These are phyloP conservation scores for Diaporthe caulivora DNA, from an alignment of 2,329 filamentous ascomycete species.

Conservation along the genomic window DNA sequence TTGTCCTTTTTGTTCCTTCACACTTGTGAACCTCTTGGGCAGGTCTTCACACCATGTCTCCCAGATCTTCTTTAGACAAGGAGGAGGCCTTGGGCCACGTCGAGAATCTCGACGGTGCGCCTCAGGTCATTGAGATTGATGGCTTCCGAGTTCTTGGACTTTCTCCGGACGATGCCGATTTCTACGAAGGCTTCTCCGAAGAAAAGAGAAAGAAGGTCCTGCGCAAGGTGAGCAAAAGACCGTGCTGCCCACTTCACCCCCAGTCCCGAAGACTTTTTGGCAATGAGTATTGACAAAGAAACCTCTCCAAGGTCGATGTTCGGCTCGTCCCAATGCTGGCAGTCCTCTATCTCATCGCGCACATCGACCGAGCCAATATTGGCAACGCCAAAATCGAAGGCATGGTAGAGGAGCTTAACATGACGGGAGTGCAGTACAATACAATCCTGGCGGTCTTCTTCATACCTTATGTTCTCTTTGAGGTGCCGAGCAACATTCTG, in stretches of 20 bases:
- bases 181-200: constrained; percentile 46
- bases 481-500: constrained; percentile 70
- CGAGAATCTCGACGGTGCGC: constrained; percentile 35
- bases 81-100: constrained; percentile 30
- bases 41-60: constrained; percentile 5
- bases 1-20: not conserved
- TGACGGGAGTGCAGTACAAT: constrained; percentile 43
- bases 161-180: constrained; percentile 47
- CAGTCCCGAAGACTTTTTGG: not conserved
- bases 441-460: constrained; percentile 58
- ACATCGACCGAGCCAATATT: constrained; percentile 44
- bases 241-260: not conserved
- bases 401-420: constrained; percentile 41
- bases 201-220: constrained; percentile 44
- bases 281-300: not conserved
- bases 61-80: constrained; percentile 11
- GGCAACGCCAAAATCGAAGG: constrained; percentile 46
- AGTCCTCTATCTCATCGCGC: constrained; percentile 43
- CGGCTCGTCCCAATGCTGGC: constrained; percentile 43
- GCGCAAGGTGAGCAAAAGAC: constrained; percentile 40
- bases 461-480: constrained; percentile 73
- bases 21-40: not conserved
- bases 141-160: constrained; percentile 48
- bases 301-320: constrained; percentile 38
- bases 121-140: constrained; percentile 45